Base-by-base conservation (phyloP, 352 stramenopile species). In the Blastocystis sp. region DNA sequence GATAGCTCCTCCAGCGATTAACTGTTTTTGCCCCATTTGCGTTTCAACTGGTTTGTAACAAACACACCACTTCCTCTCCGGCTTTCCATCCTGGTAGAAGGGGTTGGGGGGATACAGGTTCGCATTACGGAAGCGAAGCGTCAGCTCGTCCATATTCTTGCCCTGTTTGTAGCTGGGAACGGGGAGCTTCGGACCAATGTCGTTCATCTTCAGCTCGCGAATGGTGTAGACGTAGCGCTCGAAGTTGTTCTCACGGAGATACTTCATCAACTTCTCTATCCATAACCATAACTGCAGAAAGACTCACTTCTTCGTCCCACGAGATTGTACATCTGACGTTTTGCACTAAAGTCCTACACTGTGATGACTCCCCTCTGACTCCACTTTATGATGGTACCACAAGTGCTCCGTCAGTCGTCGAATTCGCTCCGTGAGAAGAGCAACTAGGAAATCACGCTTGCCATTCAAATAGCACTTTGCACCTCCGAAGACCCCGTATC, bases 151-250 rank as follows among this genome's bases (percentile, higher is more conserved):
- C 45, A 62, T 64, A 14, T 65, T 48, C 34, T 60, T 69, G 21
- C 34, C 19, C 52, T 79, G 67, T 23, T 65, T 88, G 67, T 88
- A 88, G 64, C 45, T 88, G 14, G 78, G 78, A 34, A 88, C 7
- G 10, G 78, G 78, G 0, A 88, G 43, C 38, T 62, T 79, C n/a
- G 78, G 78, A 34, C 78, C 78, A 48, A 88, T 79, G 66, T 88
- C 78, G 67, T 88, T 88, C 67, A 88, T 79, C 67, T 76, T 76
- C 38, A 88, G 40, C 60, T 88, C 78, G 52, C 78, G 78, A 62
- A 88, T 88, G 28, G 78, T 88, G 56, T 79, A 88, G 11, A 88
- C 64, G 45, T 88, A 88, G 40, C 78, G 64, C 52, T 88, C 78
- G 45, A 88, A 88, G 52, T 88, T 88, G 38, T 76, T 88, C 9